These are phyloP conservation scores for Solanum piurae DNA, from an alignment of 257 asterid genomes.

Conservation along the genomic window DNA sequence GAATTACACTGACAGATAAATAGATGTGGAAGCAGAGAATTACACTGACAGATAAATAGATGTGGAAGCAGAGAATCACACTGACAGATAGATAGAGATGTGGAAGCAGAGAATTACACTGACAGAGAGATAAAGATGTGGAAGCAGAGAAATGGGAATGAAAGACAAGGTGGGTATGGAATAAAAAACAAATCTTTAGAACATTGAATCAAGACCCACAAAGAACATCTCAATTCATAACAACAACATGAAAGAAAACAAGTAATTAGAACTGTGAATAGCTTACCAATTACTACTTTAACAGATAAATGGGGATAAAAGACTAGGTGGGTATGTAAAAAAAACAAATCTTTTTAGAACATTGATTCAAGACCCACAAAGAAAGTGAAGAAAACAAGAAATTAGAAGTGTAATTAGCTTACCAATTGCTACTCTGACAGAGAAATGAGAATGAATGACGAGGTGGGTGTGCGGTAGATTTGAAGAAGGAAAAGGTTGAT, in stretches of 20 bases:
- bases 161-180: neutral
- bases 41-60: too few relatives aligned
- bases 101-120: neutral
- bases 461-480: slow-evolving; percentile 6
- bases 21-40: neutral
- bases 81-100: neutral
- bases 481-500: neutral
- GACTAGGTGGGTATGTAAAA: neutral
- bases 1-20: neutral
- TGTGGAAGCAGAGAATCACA: too few relatives aligned
- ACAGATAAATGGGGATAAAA: neutral
- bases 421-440: neutral
- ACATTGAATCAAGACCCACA: neutral
- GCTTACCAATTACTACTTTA: neutral
- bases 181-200: neutral
- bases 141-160: neutral
- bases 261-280: neutral
- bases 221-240: neutral
- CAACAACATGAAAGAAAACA: neutral
- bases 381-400: neutral
- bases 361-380: neutral
- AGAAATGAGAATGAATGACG: neutral
- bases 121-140: too few relatives aligned
- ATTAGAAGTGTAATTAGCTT: neutral
- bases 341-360: neutral